Evolutionary conservation across 306 rosid species (phyloP).

Genomic region (Cicer yamashitae): DNA sequence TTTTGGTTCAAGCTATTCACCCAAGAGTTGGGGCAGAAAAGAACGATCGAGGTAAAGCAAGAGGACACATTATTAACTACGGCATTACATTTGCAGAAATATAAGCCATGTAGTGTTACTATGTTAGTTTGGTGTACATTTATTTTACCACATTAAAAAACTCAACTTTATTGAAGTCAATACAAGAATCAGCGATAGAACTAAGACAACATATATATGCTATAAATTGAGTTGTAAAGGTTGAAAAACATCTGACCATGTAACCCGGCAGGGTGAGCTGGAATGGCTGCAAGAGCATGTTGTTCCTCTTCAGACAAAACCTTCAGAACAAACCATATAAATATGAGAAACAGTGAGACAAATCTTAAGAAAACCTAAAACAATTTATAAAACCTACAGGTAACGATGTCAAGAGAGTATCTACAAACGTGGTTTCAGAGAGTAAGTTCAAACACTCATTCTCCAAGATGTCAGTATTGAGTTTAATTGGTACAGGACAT

Average conservation of each 20-base stretch:
- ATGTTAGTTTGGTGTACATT: not conserved
- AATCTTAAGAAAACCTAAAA: conserved; percentile 16
- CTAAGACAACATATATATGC: conserved; percentile 33
- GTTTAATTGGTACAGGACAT: conserved; percentile 64
- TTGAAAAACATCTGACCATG: conserved; percentile 64
- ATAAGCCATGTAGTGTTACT: not conserved
- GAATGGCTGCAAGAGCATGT: conserved; percentile 87
- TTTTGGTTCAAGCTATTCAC: conserved; percentile 7
- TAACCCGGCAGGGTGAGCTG: conserved; percentile 91
- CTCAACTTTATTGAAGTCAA: not conserved
- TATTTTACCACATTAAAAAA: conserved; percentile 9
- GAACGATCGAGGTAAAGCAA: not conserved
- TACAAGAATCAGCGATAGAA: not conserved
- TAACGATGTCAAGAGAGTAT: conserved; percentile 75
- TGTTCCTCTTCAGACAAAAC: conserved; percentile 88
- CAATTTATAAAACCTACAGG: conserved; percentile 58
- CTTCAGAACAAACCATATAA: conserved; percentile 51
- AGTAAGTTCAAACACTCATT: conserved; percentile 70
- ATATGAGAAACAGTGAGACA: conserved; percentile 41
- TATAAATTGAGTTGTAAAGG: conserved; percentile 15
- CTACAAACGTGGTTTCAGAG: conserved; percentile 68
- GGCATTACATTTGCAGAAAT: not conserved
- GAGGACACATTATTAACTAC: not conserved
- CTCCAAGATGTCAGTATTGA: conserved; percentile 67
- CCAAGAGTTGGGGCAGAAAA: not conserved